Conservation (phyloP, 371 early-diverging fungal genomes). For the Haplosporangium sp. region DNA sequence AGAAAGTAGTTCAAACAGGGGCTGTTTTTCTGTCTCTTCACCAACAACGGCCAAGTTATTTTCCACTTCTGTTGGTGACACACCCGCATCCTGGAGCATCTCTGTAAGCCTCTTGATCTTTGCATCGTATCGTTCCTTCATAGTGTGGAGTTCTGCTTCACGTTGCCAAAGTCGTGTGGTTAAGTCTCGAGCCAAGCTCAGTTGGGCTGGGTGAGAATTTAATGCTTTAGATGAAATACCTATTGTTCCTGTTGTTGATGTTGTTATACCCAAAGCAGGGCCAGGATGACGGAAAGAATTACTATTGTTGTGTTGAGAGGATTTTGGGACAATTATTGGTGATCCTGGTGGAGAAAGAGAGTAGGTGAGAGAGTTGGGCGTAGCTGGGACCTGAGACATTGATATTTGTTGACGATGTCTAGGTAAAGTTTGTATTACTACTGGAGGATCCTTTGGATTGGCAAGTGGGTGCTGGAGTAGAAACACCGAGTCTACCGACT, state of each 20-base stretch:
- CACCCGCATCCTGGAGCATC: slow-evolving; percentile 53
- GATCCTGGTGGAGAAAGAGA: slow-evolving; percentile 49
- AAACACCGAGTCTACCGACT: slow-evolving; percentile 25
- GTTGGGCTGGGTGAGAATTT: slow-evolving; percentile 22
- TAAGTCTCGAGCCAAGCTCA: slow-evolving; percentile 45
- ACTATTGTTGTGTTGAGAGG: slow-evolving; percentile 10
- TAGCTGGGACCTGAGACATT: slow-evolving; percentile 29
- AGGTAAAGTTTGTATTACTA: slow-evolving; percentile 41
- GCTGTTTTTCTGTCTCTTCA: slow-evolving; percentile 29
- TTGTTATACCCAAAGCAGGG: slow-evolving; percentile 6
- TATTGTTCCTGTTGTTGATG: slow-evolving; percentile 11
- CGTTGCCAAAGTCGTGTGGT: slow-evolving; percentile 56
- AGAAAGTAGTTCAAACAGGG: slow-evolving; percentile 18
- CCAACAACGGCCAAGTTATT: slow-evolving; percentile 47
- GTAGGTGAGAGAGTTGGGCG: slow-evolving; percentile 31
- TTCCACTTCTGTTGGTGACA: slow-evolving; percentile 53
- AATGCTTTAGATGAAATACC: slow-evolving; percentile 27
- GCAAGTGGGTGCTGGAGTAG: slow-evolving; percentile 54
- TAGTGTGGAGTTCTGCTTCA: slow-evolving; percentile 51
- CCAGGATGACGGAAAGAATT: slow-evolving; percentile 7
- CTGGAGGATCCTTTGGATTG: slow-evolving; percentile 48
- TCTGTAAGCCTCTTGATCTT: slow-evolving; percentile 45
- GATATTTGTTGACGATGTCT: slow-evolving; percentile 37
- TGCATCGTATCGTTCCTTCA: slow-evolving; percentile 55
- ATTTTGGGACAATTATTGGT: slow-evolving; percentile 18